Base-by-base conservation (phyloP, 805 yeast genomes). In the Ogataea minuta region DNA sequence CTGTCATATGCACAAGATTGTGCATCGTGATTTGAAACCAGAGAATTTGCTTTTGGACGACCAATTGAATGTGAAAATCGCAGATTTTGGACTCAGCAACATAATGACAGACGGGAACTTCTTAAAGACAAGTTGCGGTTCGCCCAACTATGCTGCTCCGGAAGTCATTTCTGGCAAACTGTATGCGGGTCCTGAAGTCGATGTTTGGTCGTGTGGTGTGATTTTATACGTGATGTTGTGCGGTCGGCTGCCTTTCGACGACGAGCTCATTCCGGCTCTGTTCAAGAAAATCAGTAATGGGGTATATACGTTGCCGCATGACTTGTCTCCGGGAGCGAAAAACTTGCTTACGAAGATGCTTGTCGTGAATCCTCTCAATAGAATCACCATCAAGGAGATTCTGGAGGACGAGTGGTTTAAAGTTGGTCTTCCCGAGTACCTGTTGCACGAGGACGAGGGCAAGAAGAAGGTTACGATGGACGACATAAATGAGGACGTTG, bases 81-180 rank as follows among this genome's bases (percentile, higher is more conserved):
- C 97, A 8, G 98, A 90, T 68, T 90, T 90, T 56, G 98, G 98
- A 6, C 72, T 90, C 33, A 84, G 95, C 19, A 90, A 90, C 61
- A 89, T 90, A 51, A 90, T 90, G 98, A 91, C 96, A 12, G 98
- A 90, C 64, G 98, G 98, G 44, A 90, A 90, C 62, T 90, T 90
- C 60, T 71, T 90, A 57, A 91, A 90, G 59, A 90, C 98, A 2
- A 80, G 90, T 52, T 91, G 98, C 67, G 98, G 98, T 4, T 84
- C 95, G 6, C 98, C 98, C 40, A 91, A 91, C 59, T 90, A 90
- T 62, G 97, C 98, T 5, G 97, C 98, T 0, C 98, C 98, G 1
- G 98, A 90, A 64, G 97, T 90, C 20, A 90, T 90, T 42, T 79
- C 90, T 45, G 97, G 97, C 24, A 88, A 91, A 60, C 71, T 91